These are phyloP conservation scores for Claviceps monticola DNA, from an alignment of 2,329 filamentous ascomycete species.

Conservation along the genomic window DNA sequence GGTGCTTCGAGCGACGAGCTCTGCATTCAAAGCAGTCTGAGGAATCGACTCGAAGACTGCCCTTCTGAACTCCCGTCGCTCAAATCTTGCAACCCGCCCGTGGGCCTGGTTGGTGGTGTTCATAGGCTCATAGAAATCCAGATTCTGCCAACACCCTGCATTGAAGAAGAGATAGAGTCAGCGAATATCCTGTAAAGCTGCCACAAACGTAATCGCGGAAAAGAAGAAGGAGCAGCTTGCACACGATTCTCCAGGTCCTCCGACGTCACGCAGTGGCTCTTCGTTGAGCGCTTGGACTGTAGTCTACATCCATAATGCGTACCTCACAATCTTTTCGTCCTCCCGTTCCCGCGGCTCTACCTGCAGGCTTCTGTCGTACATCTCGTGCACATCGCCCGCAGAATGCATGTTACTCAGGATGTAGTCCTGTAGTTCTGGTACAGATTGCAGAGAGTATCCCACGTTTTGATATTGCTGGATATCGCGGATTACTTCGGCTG, in stretches of 20 bases:
- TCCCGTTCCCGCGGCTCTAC: constrained; percentile 92
- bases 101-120: not conserved
- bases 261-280: not conserved
- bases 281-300: not conserved
- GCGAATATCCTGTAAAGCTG: not conserved
- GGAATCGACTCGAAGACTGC: not conserved
- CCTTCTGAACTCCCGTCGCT: not conserved
- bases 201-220: not conserved
- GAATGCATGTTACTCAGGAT: constrained; percentile 93
- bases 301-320: constrained; percentile 27
- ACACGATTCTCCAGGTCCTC: not conserved
- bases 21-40: not conserved
- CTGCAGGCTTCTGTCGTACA: constrained; percentile 94
- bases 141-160: constrained; percentile 46
- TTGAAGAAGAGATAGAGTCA: constrained; percentile 6
- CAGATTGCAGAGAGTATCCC: constrained; percentile 81
- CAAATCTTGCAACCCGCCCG: not conserved
- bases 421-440: constrained; percentile 89
- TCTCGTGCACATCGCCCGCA: constrained; percentile 92
- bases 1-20: not conserved
- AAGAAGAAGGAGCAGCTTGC: not conserved
- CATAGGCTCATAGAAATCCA: constrained; percentile 37
- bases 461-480: constrained; percentile 99
- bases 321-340: constrained; percentile 99
- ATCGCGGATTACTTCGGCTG: constrained; percentile 92